Evolutionary conservation across 306 rosid genomes (phyloP), one percentile per base, ranked within the genome.

Genomic region (Astragalus membranaceus): DNA sequence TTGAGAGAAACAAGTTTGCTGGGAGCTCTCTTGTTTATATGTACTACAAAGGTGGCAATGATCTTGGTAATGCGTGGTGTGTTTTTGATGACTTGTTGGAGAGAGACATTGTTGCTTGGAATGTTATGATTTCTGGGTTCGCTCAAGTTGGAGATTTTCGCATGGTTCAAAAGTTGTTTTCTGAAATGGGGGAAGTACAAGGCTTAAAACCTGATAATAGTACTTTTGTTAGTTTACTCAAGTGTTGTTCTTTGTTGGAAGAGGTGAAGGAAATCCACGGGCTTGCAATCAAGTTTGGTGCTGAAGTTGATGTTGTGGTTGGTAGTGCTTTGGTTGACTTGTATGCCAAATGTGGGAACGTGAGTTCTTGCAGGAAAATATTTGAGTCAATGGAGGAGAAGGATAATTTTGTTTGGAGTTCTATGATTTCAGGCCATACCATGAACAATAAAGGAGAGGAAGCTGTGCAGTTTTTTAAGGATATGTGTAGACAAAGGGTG

Each of bases 101-200:
- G 73, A 82, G 74, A 64, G 89, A 85, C 63, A 43, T 57, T 36
- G 82, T 85, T 69, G 69, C 84, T 17, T 85, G 86, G 89, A 85
- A 85, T 85, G 80, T 85, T 64, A 76, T 85, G 84, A 73, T 81
- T 69, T 76, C 84, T 73, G 89, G 84, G 55, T 76, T 79, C 79
- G 86, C 82, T 76, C 79, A 66, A 69, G 84, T 55, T 64, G 86
- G 84, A 6, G 76, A 79, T 29, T 76, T 57, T 52, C 26, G 30
- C 50, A 61, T 14, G 80, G 89, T 79, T 59, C 64, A 58, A 14
- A 69, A 71, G 75, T 76, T 85, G 80, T 79, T 81, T 73, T 79
- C 68, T 52, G 84, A 85, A 8, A 85, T 85, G 89, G 47, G 73
- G 64, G 74, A 32, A 15, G 30, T 65, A 2, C 71, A 79, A 39